Evolutionary conservation across 208 protist species (phyloP), one percentile per base, ranked within the genome.

Genomic region (Crithidia sp.): DNA sequence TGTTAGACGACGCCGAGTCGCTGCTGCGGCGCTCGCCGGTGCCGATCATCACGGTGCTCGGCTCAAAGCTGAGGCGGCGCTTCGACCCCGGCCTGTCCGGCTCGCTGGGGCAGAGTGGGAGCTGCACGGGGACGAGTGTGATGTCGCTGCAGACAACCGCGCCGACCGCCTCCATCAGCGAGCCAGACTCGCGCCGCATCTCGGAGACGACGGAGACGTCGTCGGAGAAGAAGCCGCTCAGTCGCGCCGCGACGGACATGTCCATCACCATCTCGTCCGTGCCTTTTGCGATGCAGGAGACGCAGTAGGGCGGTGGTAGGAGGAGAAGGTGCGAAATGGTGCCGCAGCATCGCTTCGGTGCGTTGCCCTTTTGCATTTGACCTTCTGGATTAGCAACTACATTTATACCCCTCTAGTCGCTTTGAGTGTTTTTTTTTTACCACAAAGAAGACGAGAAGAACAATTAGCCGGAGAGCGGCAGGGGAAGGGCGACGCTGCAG

Each of bases 1-100:
- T 79, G 13, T 55, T 79, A 10, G 74, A 79, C 39, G 74, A 74
- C 12, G 67, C 74, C 12, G 74, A 79, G 62, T 53, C 45, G 39
- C 17, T 36, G 19, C 39, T 79, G 45, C 65, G 36, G 13, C 63
- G 61, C 8, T 7, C 47, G 10, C 12, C 54, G 2, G 74, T 79
- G 9, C 54, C 67, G 19, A 79, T 79, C 67, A 60, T 79, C 47
- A 45, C 60, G 2, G 64, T 79, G 7, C 74, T 79, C 52, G 40
- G 39, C 17, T 70, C 65, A 5, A 17, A n/a, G 13, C 5, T 50
- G n/a, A 59, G 36, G 54, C 65, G 65, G 5, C 39, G 41, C 5
- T 17, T 70, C 2, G 12, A 59, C 19, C 65, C 65, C 4, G 57
- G 36, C 53, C n/a, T 70, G 17, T 70, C 65, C n/a, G 57, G 39